Evolutionary conservation across 768 basidiomycete species (phyloP), one percentile per base, ranked within the genome.

Genomic region (Hypholoma sublateritium): DNA sequence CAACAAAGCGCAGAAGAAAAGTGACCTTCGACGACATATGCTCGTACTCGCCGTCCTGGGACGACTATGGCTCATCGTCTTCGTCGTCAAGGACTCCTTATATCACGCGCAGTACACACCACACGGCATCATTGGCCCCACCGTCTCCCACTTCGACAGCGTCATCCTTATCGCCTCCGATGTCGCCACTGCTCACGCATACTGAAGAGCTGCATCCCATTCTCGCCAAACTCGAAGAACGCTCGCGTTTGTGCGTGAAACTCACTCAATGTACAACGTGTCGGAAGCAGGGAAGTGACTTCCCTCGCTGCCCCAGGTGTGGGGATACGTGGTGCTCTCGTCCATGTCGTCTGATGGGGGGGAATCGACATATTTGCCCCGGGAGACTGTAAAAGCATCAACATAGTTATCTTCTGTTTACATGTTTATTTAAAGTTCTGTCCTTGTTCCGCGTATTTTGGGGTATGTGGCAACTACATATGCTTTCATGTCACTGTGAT

Each of bases 311-410:
- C 65, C 75, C 79, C 6, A 81, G 78, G 57, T 88, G 86, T 59
- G 69, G 74, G 21, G 77, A 77, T 28, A 79, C 74, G 71, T 88
- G 86, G 86, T 88, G 86, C 62, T 86, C 85, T 22, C 74, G 86
- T 53, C 69, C 80, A 28, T 88, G 86, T 66, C 76, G 86, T 52
- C 62, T 87, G 54, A 70, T 74, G 44, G 78, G 75, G 19, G 81
- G 78, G 36, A 80, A 77, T 63, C 77, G 77, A 62, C 85, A 87
- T 66, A 61, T 72, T 9, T 86, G 85, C 59, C 51, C 61, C 14
- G 54, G 32, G 42, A 45, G 53, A 34, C 11, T 19, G 21, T 50
- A 43, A 43, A 37, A n/a, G 7, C 25, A 24, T 45, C 49, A 16
- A 11, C 17, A 16, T 28, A 35, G 17, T 21, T n/a, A 34, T 19